Evolutionary conservation across 108 stramenopile species (phyloP).

Genomic region (Schizochytrium sp.): DNA sequence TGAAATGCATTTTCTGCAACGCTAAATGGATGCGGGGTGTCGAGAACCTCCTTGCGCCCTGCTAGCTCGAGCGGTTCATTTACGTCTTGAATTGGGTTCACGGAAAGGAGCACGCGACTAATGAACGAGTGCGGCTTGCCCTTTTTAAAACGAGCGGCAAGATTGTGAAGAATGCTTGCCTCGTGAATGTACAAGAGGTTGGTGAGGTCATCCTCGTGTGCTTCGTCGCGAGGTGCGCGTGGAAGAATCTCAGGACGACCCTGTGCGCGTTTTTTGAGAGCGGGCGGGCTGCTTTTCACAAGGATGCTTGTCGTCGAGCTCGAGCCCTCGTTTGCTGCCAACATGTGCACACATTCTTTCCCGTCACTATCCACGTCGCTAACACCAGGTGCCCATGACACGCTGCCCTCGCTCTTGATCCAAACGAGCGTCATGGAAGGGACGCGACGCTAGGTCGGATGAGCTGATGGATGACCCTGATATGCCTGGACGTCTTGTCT

Average conservation of each 20-base stretch:
- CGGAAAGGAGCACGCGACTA: slow-evolving; percentile 34
- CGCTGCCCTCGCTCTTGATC: too few relatives aligned
- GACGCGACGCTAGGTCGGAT: too few relatives aligned
- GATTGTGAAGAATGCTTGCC: slow-evolving; percentile 36
- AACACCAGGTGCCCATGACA: too few relatives aligned
- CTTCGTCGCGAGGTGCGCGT: not conserved
- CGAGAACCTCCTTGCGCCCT: not conserved
- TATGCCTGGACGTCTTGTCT: too few relatives aligned
- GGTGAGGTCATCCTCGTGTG: not conserved
- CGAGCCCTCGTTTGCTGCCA: too few relatives aligned
- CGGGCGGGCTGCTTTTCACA: too few relatives aligned
- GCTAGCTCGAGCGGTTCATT: not conserved
- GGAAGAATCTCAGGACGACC: not conserved
- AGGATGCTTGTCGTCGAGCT: too few relatives aligned
- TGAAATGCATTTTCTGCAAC: not conserved
- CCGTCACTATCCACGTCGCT: too few relatives aligned
- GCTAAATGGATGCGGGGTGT: not conserved
- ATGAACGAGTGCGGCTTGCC: slow-evolving; percentile 36
- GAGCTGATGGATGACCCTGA: too few relatives aligned
- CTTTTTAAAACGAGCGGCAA: slow-evolving; percentile 22
- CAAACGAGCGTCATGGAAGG: too few relatives aligned
- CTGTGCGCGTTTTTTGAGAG: not conserved
- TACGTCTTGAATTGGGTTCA: slow-evolving; percentile 35
- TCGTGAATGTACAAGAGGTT: slow-evolving; percentile 8
- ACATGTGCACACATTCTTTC: too few relatives aligned